Evolutionary conservation across 371 early-diverging fungal genomes (phyloP), one percentile per base, ranked within the genome.

Genomic region (Syncephalastrum contaminatum): DNA sequence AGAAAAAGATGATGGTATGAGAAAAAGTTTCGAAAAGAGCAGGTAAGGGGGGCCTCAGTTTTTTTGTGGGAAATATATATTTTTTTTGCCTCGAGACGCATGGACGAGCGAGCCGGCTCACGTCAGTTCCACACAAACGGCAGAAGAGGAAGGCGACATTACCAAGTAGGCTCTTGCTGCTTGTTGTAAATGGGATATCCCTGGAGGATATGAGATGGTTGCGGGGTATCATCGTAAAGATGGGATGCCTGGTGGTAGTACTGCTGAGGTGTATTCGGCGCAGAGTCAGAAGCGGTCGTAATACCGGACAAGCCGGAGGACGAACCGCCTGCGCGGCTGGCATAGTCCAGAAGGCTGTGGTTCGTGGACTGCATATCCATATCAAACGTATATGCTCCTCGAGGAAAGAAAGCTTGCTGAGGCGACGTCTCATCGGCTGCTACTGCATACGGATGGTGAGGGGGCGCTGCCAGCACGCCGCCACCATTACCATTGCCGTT

Each of bases 211-310:
- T 30, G 36, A 30, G 36, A 30, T 30, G 36, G 36, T 30, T 30
- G 36, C 10, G 36, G 36, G 12, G 36, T 25, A 47, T 36, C 40
- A 48, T 55, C 55, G 20, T 55, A 55, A 6, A 48, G 48, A 55
- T 55, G 55, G 36, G 41, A 43, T 19, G 43, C 24, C 7, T 48
- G 50, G 36, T 49, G 48, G 43, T 56, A 45, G 13, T 49, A 49
- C n/a, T 56, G 57, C 16, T 56, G 57, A 13, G 57, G 50, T 8
- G 57, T 56, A 4, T 42, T 40, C 7, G 57, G 57, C 24, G 50
- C 57, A 25, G 57, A 56, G 21, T 56, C 54, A 0, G 54, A 54
- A 18, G 41, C n/a, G 21, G 27, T 50, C 42, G 53, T 42, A 16
- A 53, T 53, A 24, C 53, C 53, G 8, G 53, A 53, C 13, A 53